Base-by-base conservation (phyloP, 1,284 basidiomycete species). In the Moesziomyces sp. region DNA sequence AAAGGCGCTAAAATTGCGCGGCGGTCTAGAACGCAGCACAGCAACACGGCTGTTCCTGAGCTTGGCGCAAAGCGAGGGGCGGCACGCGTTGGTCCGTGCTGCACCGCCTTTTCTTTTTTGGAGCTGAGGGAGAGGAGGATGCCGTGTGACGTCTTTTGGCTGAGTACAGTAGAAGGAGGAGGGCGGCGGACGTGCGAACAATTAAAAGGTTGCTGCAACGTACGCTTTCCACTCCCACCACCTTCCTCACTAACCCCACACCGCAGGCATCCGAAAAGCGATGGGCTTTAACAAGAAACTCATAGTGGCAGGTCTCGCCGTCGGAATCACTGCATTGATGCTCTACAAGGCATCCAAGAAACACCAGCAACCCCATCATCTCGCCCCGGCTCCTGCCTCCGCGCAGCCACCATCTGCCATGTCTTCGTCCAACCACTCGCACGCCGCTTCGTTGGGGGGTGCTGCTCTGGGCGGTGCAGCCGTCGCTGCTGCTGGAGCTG, bases 251-350 rank as follows among this genome's bases (percentile, higher is more conserved):
- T 30, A 2, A 5, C 30, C 30, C 30, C 30, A 30, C 30, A 30
- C 30, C 9, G 30, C 30, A 33, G 11, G 13, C 30, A 33, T 33
- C 30, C 30, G 30, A 3, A 10, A 8, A 5, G 30, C 5, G 38
- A 79, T 79, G 77, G 71, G 66, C 38, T 78, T 79, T 58, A 78
- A 79, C 63, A 71, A 69, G 63, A 78, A 79, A 59, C 76, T 80
- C 45, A 43, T 80, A 42, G 23, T 80, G 42, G 77, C 72, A 66
- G 78, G 78, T 45, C 62, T 80, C 35, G 77, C 74, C 9, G 70
- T 76, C 40, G 78, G 78, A 46, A 61, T 76, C n/a, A 70, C 76
- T 9, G 62, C 75, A 0, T 74, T 64, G 53, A 75, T 75, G 61
- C 66, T 78, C 23, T 80, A 79, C 58, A 64, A 65, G 52, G 53